Percentiles rank a stretch among this genome's conserved stretches.
phyloP scores from a whole-genome alignment of 1,139 yeast genomes.

The Geotrichum bryndzae region DNA sequence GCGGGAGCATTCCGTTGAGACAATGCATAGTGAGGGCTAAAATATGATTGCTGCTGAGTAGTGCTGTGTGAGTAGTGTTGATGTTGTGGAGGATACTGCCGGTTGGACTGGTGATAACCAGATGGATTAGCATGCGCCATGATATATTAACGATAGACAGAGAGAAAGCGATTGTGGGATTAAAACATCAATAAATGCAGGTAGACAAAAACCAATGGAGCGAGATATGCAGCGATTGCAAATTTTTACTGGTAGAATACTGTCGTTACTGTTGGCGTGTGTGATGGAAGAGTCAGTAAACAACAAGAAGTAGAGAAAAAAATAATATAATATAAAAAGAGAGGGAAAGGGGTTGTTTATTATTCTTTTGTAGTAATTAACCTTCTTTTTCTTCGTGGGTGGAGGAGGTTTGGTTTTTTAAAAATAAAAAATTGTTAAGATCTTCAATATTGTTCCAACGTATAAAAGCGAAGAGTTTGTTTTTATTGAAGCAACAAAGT shows the following conservation, averaged over 20 bases:
- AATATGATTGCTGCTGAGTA: slow-evolving; percentile 1
- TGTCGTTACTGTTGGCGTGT: neutral
- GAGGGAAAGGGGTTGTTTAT: neutral
- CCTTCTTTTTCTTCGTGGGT: no score
- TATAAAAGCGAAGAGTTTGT: neutral
- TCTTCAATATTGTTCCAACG: neutral
- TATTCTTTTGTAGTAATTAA: no score
- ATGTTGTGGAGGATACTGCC: slow-evolving; percentile 9
- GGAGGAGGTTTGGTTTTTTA: no score
- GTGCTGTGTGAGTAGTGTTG: slow-evolving; percentile 9
- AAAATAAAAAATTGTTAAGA: neutral
- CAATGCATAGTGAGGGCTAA: slow-evolving; percentile 6
- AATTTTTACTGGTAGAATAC: neutral
- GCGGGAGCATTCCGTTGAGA: neutral
- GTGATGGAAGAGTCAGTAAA: neutral
- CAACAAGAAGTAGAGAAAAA: neutral
- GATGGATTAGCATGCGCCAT: slow-evolving; percentile 14
- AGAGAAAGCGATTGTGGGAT: slow-evolving; percentile 8
- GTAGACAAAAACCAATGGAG: neutral
- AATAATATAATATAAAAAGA: neutral
- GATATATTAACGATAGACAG: slow-evolving; percentile 5
- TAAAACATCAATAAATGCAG: slow-evolving; percentile 1
- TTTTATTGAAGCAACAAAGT: neutral
- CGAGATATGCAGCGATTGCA: neutral
- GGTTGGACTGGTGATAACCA: slow-evolving; percentile 5